Evolutionary conservation across 306 rosid species (phyloP).

Genomic region (Glycine tomentella): DNA sequence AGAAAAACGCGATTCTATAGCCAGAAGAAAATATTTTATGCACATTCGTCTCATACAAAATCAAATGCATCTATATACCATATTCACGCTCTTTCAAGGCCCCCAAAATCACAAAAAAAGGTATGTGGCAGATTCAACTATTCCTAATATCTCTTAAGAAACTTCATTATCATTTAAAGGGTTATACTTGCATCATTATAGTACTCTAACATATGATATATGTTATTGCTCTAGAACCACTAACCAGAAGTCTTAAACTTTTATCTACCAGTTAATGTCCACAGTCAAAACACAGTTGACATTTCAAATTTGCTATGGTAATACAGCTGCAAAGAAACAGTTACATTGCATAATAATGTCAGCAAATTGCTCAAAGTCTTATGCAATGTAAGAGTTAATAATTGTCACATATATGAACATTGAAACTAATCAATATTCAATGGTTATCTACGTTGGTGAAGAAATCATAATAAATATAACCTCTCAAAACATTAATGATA

Average conservation of each 20-base stretch:
- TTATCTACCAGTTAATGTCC: slow-evolving; percentile 56
- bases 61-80: background rate
- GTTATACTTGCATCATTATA: too few relatives aligned
- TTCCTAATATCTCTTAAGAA: too few relatives aligned
- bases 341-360: background rate
- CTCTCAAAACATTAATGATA: background rate
- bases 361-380: background rate
- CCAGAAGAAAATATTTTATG: too few relatives aligned
- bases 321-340: slow-evolving; percentile 47
- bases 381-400: background rate
- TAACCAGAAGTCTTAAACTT: slow-evolving; percentile 51
- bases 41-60: too few relatives aligned
- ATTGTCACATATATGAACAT: background rate
- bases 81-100: background rate
- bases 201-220: too few relatives aligned
- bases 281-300: slow-evolving; percentile 61
- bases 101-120: background rate
- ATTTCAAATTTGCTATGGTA: slow-evolving; percentile 55
- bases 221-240: background rate
- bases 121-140: background rate
- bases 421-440: too few relatives aligned
- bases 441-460: background rate
- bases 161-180: too few relatives aligned
- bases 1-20: too few relatives aligned
- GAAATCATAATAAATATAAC: background rate